Base-by-base conservation (phyloP, 306 rosid genomes). In the Mimosa pudica region DNA sequence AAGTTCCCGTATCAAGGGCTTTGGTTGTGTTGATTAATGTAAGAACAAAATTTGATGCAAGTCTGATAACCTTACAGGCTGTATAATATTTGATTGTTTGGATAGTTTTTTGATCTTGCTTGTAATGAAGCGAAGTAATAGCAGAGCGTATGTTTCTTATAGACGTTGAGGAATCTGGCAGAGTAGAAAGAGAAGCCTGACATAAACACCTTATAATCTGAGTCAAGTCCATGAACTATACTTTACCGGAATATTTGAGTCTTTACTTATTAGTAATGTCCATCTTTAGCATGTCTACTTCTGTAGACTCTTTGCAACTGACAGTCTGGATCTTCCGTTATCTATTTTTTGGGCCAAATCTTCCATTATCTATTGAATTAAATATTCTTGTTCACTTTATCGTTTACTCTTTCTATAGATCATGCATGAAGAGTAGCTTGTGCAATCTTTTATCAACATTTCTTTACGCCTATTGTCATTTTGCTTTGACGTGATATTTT, bases 401-500 rank as follows among this genome's bases (percentile, higher is more conserved):
- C 24, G 12, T 20, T 20, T 81, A 38, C 70, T 35, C 35, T 49
- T 76, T 60, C 32, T 71, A 11, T 82, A 41, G 17, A 74, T 64
- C 70, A 20, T 45, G 45, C 45, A 12, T 78, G 16, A 35, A 54
- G 46, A 70, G 73, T 49, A 8, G 32, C 42, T 68, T 67, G 20
- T 58, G 36, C 58, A 52, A 79, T 52, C 46, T 55, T 65, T 52
- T 79, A 54, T 57, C 54, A 71, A 6, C 60, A 48, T 24, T 60
- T 62, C 47, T 8, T 62, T 54, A 17, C n/a, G 44, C 57, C 30
- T 79, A 55, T 55, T 55, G 55, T 84, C 61, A 69, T 66, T 7
- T 24, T 52, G 51, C 58, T 61, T 48, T 62, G 80, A 49, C 78
- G 49, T 73, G 57, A 63, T 66, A 44, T 74, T 78, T 78, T 78